Percentiles rank a stretch among this genome's conserved stretches.
phyloP scores from a whole-genome alignment of 1,284 basidiomycete genomes.

The Ganoderma boninense region DNA sequence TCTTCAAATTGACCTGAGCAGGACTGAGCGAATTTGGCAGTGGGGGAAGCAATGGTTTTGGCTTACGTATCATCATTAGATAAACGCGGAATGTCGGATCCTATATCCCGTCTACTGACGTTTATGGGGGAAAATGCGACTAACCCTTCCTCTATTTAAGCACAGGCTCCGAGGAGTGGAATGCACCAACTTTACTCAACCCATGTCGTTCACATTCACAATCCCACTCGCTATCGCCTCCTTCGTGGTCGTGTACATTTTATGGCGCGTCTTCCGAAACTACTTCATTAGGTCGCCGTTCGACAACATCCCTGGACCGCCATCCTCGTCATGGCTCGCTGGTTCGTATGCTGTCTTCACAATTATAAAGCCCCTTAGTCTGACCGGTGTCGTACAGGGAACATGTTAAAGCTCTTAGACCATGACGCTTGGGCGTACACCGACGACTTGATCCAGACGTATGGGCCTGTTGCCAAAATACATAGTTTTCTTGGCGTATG shows the following conservation, averaged over 20 bases:
- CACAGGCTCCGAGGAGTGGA: not conserved
- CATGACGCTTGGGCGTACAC: constrained; percentile 10
- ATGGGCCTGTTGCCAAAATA: constrained; percentile 8
- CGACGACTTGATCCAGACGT: constrained; percentile 6
- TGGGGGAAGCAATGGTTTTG: no score
- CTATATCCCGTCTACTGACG: not conserved
- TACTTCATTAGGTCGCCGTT: not conserved
- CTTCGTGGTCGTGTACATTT: not conserved
- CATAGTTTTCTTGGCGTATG: not conserved
- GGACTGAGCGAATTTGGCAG: no score
- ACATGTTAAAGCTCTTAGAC: constrained; percentile 7
- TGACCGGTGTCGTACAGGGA: not conserved
- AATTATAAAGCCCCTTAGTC: no score
- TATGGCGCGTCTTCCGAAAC: not conserved
- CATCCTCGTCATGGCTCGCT: not conserved
- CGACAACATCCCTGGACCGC: constrained; percentile 5
- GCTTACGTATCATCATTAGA: not conserved
- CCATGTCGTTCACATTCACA: not conserved
- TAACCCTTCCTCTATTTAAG: not conserved
- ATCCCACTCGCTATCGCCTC: not conserved
- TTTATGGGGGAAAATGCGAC: not conserved
- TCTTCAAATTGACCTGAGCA: no score
- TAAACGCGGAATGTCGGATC: not conserved
- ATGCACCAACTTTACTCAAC: not conserved
- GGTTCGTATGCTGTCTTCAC: not conserved